Evolutionary conservation across 805 yeast genomes (phyloP), one percentile per base, ranked within the genome.

Genomic region (Hanseniaspora vineae): DNA sequence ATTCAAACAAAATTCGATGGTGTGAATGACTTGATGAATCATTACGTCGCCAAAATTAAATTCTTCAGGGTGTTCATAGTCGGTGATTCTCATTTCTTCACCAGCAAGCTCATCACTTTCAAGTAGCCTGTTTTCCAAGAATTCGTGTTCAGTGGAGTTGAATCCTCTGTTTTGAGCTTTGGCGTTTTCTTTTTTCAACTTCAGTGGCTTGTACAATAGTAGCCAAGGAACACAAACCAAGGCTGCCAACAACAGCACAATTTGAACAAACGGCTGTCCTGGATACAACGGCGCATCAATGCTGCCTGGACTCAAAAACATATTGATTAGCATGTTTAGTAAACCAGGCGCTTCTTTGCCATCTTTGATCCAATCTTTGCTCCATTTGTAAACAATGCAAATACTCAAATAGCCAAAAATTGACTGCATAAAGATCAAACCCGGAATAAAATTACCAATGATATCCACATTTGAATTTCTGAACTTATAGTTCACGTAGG

Each of bases 11-110:
- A 92, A 90, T 71, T 90, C 98, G 62, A 90, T 90, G 11, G 98
- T 92, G 66, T 92, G 97, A 56, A 90, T 90, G 20, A 90, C 95
- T 67, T 90, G 98, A 66, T 90, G 96, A 56, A 90, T 90, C 81
- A 90, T 83, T 33, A 92, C 78, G 58, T 90, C 98, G 44, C 97
- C 97, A 62, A 90, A 85, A 51, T 81, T 76, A 58, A 80, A 81
- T 42, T 68, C 80, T 37, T 70, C 77, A 53, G 73, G 73, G 9
- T 44, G 42, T 20, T 44, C 47, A 13, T 32, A 29, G 12, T 42
- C 78, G 46, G 69, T 77, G 39, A 68, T 77, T 49, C 68, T 71
- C 50, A 74, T 75, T 17, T 75, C 83, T 44, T 70, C 76, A 15
- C 69, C 77, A 35, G 70, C 79, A 42, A 73, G 77, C 42, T 70